Percentiles rank a stretch among this genome's conserved stretches.
phyloP scores from a whole-genome alignment of 257 asterid genomes.

The Lycium ferocissimum region DNA sequence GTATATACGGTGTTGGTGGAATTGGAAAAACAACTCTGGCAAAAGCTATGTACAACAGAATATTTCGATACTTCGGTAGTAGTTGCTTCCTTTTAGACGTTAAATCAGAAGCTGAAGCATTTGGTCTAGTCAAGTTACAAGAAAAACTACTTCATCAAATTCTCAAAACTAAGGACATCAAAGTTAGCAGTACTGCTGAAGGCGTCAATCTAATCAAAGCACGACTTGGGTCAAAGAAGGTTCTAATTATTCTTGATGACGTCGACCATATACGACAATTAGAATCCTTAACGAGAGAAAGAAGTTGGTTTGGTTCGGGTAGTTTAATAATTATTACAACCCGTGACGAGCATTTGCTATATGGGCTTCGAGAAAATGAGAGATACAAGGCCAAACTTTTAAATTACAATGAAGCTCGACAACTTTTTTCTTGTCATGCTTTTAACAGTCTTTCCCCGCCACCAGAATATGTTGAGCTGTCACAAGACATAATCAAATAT shows the following conservation, averaged over 20 bases:
- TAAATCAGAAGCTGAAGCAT: neutral
- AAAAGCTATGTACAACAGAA: neutral
- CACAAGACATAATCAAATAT: neutral
- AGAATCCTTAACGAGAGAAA: neutral
- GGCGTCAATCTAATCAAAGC: neutral
- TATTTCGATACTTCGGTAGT: neutral
- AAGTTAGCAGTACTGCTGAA: neutral
- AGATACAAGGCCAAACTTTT: neutral
- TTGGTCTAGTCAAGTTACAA: neutral
- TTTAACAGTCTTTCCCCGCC: neutral
- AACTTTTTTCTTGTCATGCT: slow-evolving; percentile 14
- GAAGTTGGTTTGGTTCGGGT: too few species aligned
- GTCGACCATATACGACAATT: neutral
- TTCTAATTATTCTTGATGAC: neutral
- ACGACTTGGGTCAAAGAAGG: neutral
- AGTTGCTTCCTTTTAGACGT: neutral
- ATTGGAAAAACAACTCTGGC: neutral
- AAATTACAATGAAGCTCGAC: neutral
- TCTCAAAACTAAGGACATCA: neutral
- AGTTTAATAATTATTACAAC: too few species aligned
- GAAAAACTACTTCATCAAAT: neutral
- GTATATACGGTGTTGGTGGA: neutral
- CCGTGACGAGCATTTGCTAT: neutral
- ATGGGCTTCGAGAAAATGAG: neutral
- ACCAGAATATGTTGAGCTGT: neutral